Evolutionary conservation across 1,284 basidiomycete genomes (phyloP).

Genomic region (Ceratobasidium sp.): DNA sequence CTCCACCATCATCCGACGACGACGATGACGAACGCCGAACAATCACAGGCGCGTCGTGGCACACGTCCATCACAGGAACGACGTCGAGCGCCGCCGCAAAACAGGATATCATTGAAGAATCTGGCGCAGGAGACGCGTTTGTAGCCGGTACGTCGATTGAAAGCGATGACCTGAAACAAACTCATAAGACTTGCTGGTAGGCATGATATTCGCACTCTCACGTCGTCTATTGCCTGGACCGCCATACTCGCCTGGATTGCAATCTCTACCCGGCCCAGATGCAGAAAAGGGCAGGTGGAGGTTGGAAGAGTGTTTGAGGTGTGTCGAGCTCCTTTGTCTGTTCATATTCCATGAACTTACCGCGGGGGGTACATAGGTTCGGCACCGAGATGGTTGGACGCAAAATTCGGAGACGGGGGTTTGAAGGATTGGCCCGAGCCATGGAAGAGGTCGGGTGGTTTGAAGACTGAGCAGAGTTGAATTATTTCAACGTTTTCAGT

Average conservation of each 20-base stretch:
- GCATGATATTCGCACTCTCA: conserved; percentile 43
- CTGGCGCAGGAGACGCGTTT: conserved; percentile 41
- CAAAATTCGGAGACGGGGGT: conserved; percentile 39
- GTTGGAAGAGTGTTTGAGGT: conserved; percentile 42
- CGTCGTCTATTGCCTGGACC: conserved; percentile 40
- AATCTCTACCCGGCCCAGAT: conserved; percentile 17
- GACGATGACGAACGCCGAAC: conserved; percentile 31
- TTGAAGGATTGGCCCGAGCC: conserved; percentile 39
- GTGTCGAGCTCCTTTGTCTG: background rate
- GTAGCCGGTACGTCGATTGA: conserved; percentile 36
- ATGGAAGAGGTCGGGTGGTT: conserved; percentile 43
- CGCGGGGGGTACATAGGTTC: conserved; percentile 28
- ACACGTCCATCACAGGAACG: conserved; percentile 15
- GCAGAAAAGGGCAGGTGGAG: conserved; percentile 40
- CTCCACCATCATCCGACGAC: conserved; percentile 17
- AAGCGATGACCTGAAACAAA: background rate
- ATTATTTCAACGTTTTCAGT: no score
- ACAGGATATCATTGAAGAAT: conserved; percentile 41
- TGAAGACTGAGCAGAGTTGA: conserved; percentile 28
- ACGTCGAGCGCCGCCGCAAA: conserved; percentile 14
- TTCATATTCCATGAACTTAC: background rate
- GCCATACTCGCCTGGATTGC: conserved; percentile 36
- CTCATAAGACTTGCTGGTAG: conserved; percentile 7
- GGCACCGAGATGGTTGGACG: conserved; percentile 42
- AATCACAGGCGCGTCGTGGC: conserved; percentile 30